Base-by-base conservation (phyloP, 129 eudicot species). In the Chrysanthemum makinoi region DNA sequence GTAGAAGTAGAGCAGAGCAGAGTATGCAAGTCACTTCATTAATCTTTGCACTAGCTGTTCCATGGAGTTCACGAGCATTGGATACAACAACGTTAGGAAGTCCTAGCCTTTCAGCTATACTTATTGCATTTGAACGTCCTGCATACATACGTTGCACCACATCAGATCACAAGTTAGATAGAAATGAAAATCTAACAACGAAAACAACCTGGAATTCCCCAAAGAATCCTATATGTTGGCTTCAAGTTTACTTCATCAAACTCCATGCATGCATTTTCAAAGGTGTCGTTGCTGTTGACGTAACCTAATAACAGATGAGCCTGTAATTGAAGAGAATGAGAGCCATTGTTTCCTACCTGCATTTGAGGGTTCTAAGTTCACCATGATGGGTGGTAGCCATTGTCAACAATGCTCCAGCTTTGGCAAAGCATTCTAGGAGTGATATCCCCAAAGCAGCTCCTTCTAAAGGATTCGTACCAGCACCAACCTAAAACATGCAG, bases 401-500 rank as follows among this genome's bases (percentile, higher is more conserved):
- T 43, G 98, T 94, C 80, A 94, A 72, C 63, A 87, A 77, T 10
- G 91, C 70, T 72, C 90, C 90, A 63, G 86, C 77, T 65, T 87
- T 83, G 72, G 91, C 95, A 87, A 87, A 94, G 68, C 96, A 85
- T 83, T 94, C 99, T 70, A 94, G 86, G 53, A 94, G 75, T 68
- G 99, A 84, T 89, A 94, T 90, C 70, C 99, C 99, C 70, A 94
- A 79, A 47, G 99, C 97, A 72, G 99, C 98, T 69, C 96, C 96
- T 84, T 87, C 98, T 62, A 94, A 82, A 61, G 98, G 98, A 86
- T 94, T 94, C 3, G 98, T 94, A 61, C 98, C 98, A 13, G 98
- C 98, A 69, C 98, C 98, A 56, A 94, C 91, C 98, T 94, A 80
- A 79, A 43, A 68, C 33, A 73, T 68, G 58, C 16, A 70, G 65